Evolutionary conservation across 768 basidiomycete species (phyloP), one percentile per base, ranked within the genome.

Genomic region (Mycena alexandri): DNA sequence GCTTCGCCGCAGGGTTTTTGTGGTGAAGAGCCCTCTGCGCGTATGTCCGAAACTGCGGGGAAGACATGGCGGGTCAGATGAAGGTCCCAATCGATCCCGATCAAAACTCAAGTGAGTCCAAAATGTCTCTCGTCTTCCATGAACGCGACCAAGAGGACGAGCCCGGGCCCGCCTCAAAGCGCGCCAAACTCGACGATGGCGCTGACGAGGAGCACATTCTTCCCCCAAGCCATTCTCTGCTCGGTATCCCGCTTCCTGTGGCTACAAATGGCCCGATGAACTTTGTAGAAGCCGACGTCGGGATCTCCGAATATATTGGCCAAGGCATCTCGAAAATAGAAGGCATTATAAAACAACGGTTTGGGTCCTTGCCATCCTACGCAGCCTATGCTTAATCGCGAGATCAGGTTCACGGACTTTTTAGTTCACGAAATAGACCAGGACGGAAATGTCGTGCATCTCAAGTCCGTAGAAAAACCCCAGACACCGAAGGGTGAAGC

Each of bases 261-360:
- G 82, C 79, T 22, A 79, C 82, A 33, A 81, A 84, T 61, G 85
- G 84, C 29, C 77, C 84, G 8, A 81, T 89, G 68, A 87, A 87
- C 68, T 89, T 90, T 60, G 75, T 89, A 69, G 95, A 98, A 76
- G 83, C 85, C 8, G 90, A 97, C 75, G 96, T 98, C 36, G 96
- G 96, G 2, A 96, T 98, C 46, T 92, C 93, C 6, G 91, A 94
- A 75, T 97, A 96, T 77, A 86, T 96, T 69, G 87, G 87, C 21
- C 83, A 83, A 13, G 87, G 87, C 65, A 86, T 92, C 24, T 85
- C 90, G 5, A 87, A 87, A 74, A 89, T 99, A 70, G 86, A 90
- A 57, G 97, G 94, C 6, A 97, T 99, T 74, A 98, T 99, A 78
- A 99, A 99, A 80, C 97, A 99, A 81, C 86, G 97, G 96, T 95